Evolutionary conservation across 2,329 filamentous ascomycete genomes (phyloP).

Genomic region (Zalaria sp.): DNA sequence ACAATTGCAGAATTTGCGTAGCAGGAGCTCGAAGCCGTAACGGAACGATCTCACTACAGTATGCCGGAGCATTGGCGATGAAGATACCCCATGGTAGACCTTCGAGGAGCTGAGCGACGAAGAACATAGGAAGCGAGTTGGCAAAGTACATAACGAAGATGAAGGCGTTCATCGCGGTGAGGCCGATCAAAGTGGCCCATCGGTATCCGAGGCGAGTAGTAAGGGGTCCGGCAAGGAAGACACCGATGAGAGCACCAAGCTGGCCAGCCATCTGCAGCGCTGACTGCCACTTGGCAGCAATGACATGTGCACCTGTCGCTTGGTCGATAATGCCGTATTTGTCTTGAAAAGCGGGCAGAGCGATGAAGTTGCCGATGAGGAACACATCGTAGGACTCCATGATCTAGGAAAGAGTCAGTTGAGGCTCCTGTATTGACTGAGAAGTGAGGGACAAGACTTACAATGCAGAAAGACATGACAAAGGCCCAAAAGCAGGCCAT

Average conservation of each 20-base stretch:
- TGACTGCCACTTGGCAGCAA: conserved; percentile 43
- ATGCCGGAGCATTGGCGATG: conserved; percentile 50
- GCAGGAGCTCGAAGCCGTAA: conserved; percentile 42
- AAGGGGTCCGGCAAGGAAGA: conserved; percentile 44
- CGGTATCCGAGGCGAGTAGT: conserved; percentile 46
- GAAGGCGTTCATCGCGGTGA: conserved; percentile 43
- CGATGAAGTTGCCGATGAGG: conserved; percentile 45
- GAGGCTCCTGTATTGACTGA: neutral
- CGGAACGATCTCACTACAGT: conserved; percentile 47
- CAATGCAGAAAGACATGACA: conserved; percentile 42
- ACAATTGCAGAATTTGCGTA: conserved; percentile 52
- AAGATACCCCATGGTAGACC: conserved; percentile 53
- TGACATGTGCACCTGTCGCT: conserved; percentile 18
- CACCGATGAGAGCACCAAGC: conserved; percentile 45
- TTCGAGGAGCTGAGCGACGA: conserved; percentile 43
- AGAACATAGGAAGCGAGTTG: conserved; percentile 30
- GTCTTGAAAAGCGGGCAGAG: conserved; percentile 31
- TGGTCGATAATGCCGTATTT: conserved; percentile 30
- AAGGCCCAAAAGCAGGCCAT: conserved; percentile 41
- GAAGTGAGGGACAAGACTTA: conserved; percentile 19
- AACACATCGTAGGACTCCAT: conserved; percentile 53
- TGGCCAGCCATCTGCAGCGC: conserved; percentile 43
- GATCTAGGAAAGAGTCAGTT: conserved; percentile 29
- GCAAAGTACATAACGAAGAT: conserved; percentile 47
- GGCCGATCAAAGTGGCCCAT: conserved; percentile 40